Conservation (phyloP, 768 basidiomycete species). For the Boletellus emodensis region DNA sequence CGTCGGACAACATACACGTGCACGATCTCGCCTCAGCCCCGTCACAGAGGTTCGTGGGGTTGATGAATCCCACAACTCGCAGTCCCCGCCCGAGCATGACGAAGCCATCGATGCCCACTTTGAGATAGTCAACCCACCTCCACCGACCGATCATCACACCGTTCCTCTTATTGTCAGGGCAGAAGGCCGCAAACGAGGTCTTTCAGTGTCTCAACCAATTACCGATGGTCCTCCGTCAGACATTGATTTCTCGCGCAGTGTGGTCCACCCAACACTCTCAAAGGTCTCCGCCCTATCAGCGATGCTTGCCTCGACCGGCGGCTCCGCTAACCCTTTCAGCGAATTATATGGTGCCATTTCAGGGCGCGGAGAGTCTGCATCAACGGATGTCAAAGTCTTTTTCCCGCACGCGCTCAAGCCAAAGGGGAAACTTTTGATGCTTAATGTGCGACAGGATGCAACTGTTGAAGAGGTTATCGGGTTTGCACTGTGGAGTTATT, state of each 20-base stretch:
- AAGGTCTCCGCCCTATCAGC: slow-evolving; percentile 65
- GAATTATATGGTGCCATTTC: slow-evolving; percentile 85
- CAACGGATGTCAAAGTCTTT: slow-evolving; percentile 68
- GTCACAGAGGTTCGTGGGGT: slow-evolving; percentile 50
- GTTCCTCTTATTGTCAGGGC: slow-evolving; percentile 20
- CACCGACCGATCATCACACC: slow-evolving; percentile 19
- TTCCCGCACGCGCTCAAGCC: slow-evolving; percentile 78
- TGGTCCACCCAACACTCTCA: slow-evolving; percentile 40
- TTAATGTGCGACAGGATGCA: slow-evolving; percentile 81
- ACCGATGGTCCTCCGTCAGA: slow-evolving; percentile 14
- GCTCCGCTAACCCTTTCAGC: slow-evolving; percentile 77
- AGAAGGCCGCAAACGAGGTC: slow-evolving; percentile 27
- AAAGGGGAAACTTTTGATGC: slow-evolving; percentile 55
- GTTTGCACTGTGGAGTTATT: slow-evolving; percentile 87
- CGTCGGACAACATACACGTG: slow-evolving; percentile 31
- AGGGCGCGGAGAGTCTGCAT: slow-evolving; percentile 63
- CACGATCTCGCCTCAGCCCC: slow-evolving; percentile 55
- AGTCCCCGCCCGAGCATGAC: slow-evolving; percentile 18
- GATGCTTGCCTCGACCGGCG: slow-evolving; percentile 64
- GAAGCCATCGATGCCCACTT: slow-evolving; percentile 43
- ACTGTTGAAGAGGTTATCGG: slow-evolving; percentile 96
- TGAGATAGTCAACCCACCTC: slow-evolving; percentile 50
- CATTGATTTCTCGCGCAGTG: slow-evolving; percentile 50
- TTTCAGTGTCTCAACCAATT: slow-evolving; percentile 27
- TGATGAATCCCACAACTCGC: slow-evolving; percentile 27